A percentile compares a stretch with the other conserved stretches of the same genome.
Conservation (phyloP, 2,329 filamentous ascomycete genomes). For the Colletotrichum cuscutae region DNA sequence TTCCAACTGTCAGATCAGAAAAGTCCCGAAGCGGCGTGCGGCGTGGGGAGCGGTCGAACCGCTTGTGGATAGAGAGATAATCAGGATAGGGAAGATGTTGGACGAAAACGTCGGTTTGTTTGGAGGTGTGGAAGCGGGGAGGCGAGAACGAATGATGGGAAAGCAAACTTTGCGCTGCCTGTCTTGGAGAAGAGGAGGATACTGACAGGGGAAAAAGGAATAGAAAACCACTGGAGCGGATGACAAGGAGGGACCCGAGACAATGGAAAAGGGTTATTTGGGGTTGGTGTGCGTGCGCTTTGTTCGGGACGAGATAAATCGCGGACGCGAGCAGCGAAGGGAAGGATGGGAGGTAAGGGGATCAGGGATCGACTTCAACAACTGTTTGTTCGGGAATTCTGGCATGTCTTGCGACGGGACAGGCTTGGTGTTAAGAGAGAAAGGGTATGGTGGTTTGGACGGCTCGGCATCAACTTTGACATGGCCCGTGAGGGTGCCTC, state of each 20-base stretch:
- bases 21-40: conserved; percentile 27
- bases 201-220: neutral
- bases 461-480: neutral
- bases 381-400: neutral
- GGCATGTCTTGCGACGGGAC: conserved; percentile 12
- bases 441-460: conserved; percentile 17
- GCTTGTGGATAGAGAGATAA: conserved; percentile 21
- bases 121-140: conserved; percentile 12
- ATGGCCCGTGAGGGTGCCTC: conserved; percentile 1
- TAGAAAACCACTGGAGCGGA: conserved; percentile 15
- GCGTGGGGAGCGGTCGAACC: conserved; percentile 24
- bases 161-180: neutral
- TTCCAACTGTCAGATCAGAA: conserved; percentile 26
- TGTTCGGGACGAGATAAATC: neutral
- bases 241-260: conserved; percentile 29
- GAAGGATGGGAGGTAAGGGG: conserved; percentile 12
- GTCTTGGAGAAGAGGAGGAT: conserved; percentile 4
- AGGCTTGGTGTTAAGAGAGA: conserved; percentile 15
- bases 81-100: conserved; percentile 21
- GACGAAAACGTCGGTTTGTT: conserved; percentile 27
- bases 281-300: conserved; percentile 6
- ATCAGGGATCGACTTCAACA: conserved; percentile 17
- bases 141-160: conserved; percentile 10
- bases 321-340: conserved; percentile 22
- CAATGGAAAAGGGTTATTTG: conserved; percentile 29